Percentiles rank a stretch among this genome's conserved stretches.
phyloP scores from a whole-genome alignment of 2,329 filamentous ascomycete genomes.

The Paracorniculantispora psalliotae region DNA sequence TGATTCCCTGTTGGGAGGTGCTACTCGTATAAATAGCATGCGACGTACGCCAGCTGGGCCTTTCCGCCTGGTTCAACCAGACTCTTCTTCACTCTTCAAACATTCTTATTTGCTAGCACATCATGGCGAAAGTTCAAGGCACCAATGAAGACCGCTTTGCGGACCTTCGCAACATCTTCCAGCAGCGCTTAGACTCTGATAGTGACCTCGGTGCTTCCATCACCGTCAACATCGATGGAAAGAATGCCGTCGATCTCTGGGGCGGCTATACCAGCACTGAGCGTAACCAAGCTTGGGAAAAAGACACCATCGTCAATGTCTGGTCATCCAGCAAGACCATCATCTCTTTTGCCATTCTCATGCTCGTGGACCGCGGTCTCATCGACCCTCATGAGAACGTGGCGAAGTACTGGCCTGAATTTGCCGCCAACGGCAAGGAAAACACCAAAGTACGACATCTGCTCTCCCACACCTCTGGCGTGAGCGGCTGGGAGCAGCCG shows the following conservation, averaged over 20 bases:
- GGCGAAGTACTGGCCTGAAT: constrained; percentile 42
- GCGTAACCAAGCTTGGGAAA: constrained; percentile 29
- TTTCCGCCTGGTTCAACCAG: too few relatives aligned
- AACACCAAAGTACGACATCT: constrained; percentile 35
- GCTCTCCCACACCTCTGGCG: constrained; percentile 35
- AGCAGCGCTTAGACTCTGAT: constrained; percentile 30
- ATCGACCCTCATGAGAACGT: constrained; percentile 33
- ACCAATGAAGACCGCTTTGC: constrained; percentile 32
- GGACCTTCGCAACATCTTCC: constrained; percentile 28
- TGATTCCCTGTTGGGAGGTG: neutral
- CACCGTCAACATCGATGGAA: constrained; percentile 35
- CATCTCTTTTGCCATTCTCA: constrained; percentile 15
- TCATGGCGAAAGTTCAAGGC: constrained; percentile 28
- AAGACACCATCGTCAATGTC: constrained; percentile 35
- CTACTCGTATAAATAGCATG: neutral
- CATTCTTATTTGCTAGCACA: neutral
- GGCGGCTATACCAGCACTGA: constrained; percentile 32
- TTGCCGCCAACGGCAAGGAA: constrained; percentile 36
- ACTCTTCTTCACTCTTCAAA: neutral
- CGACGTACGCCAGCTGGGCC: neutral
- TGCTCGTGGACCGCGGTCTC: constrained; percentile 35
- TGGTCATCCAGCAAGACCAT: constrained; percentile 37
- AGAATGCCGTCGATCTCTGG: constrained; percentile 40
- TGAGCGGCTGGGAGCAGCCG: constrained; percentile 29
- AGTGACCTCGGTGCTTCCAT: constrained; percentile 42